phyloP scores from a whole-genome alignment of 2,329 filamentous ascomycete genomes.

The Rhytidhysteron rufulum region DNA sequence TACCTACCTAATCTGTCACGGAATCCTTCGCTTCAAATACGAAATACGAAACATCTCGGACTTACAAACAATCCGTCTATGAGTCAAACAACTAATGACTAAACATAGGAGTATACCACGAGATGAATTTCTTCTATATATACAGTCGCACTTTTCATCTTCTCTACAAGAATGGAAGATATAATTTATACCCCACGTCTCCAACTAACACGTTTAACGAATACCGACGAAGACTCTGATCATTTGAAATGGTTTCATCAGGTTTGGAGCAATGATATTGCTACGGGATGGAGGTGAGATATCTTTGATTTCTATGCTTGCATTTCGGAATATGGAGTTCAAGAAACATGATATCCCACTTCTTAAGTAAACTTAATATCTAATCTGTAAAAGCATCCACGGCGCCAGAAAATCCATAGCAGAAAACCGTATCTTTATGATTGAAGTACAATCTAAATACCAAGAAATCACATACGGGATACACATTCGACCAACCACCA shows the following conservation, averaged over 20 bases:
- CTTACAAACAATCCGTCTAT: background rate
- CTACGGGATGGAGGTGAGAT: conserved; percentile 23
- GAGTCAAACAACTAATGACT: background rate
- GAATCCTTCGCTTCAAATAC: background rate
- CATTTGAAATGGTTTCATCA: conserved; percentile 27
- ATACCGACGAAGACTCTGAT: conserved; percentile 13
- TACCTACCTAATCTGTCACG: too few relatives aligned
- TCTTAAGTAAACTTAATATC: background rate
- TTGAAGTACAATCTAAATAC: conserved; percentile 7
- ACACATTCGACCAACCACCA: conserved; percentile 3
- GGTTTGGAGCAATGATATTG: conserved; percentile 16
- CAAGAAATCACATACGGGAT: conserved; percentile 16
- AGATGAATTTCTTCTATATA: background rate
- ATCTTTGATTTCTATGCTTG: background rate
- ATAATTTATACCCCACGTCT: conserved; percentile 18
- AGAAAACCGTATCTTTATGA: conserved; percentile 19
- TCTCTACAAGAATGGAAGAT: background rate
- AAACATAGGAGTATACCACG: background rate
- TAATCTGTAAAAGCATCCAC: conserved; percentile 9
- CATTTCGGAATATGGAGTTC: background rate
- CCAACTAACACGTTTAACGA: conserved; percentile 19
- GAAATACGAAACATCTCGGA: background rate
- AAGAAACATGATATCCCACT: background rate
- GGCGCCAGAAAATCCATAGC: conserved; percentile 13
- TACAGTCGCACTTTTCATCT: background rate